phyloP scores from a whole-genome alignment of 345 rosid species.

The Gossypioides kirkii region DNA sequence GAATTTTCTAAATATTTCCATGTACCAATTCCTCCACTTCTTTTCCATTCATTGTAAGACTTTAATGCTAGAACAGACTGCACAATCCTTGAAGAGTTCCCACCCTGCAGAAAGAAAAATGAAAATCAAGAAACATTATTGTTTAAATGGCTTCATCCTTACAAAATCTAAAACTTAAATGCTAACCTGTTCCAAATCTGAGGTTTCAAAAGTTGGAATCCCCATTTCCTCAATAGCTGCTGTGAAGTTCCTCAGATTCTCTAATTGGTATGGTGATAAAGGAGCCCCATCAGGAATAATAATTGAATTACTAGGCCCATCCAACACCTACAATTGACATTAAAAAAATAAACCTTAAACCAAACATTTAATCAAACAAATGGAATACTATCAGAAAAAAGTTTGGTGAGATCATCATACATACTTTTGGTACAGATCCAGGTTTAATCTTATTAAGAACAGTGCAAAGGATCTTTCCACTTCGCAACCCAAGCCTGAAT shows the following conservation, averaged over 20 bases:
- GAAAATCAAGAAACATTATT: background rate
- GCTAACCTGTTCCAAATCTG: slow-evolving; percentile 80
- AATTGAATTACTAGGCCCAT: slow-evolving; percentile 65
- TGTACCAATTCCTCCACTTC: slow-evolving; percentile 56
- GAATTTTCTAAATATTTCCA: slow-evolving; percentile 59
- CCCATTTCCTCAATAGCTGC: slow-evolving; percentile 72
- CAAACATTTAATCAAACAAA: background rate
- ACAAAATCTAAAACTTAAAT: background rate
- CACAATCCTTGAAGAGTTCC: slow-evolving; percentile 71
- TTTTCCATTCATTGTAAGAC: slow-evolving; percentile 78
- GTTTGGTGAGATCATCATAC: slow-evolving; percentile 21
- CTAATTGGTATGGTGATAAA: slow-evolving; percentile 81
- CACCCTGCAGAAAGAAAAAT: slow-evolving; percentile 43
- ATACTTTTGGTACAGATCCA: slow-evolving; percentile 76
- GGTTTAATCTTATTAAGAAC: slow-evolving; percentile 81
- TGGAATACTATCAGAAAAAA: background rate
- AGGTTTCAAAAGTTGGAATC: slow-evolving; percentile 81
- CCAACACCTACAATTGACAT: slow-evolving; percentile 53
- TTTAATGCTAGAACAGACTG: slow-evolving; percentile 77
- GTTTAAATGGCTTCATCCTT: background rate
- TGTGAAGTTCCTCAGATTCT: slow-evolving; percentile 82
- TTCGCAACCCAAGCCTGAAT: slow-evolving; percentile 80
- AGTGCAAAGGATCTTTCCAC: slow-evolving; percentile 85
- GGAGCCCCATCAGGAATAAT: slow-evolving; percentile 79
- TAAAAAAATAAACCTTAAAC: background rate